Conservation (phyloP, 1,284 basidiomycete genomes). For the Sphaerobolus stellatus region DNA sequence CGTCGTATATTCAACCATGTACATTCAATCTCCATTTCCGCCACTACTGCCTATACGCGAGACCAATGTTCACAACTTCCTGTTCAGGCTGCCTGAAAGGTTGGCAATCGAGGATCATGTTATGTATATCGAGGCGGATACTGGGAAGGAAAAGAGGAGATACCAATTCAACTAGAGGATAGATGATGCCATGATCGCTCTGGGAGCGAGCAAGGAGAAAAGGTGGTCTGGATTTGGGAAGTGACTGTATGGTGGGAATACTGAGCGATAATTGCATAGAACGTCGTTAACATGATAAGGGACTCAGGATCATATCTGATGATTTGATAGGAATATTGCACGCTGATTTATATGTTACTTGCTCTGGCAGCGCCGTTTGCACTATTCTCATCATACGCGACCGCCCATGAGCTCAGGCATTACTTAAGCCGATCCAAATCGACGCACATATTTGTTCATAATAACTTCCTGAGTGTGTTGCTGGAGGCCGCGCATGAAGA, state of each 20-base stretch:
- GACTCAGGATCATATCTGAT: background rate
- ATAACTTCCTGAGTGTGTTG: constrained; percentile 48
- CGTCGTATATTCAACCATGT: no score
- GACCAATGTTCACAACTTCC: no score
- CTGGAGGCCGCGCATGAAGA: constrained; percentile 49
- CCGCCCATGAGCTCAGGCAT: constrained; percentile 64
- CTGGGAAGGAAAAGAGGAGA: constrained; percentile 46
- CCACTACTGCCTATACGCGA: no score
- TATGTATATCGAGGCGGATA: constrained; percentile 56
- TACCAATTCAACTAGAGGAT: constrained; percentile 51
- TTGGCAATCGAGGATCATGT: no score
- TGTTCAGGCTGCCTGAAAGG: no score
- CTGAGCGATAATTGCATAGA: constrained; percentile 69
- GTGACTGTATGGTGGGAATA: constrained; percentile 57
- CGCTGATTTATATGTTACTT: constrained; percentile 56
- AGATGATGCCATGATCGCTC: constrained; percentile 54
- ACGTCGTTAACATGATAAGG: no score
- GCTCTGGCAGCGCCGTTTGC: constrained; percentile 59
- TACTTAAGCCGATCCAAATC: constrained; percentile 51
- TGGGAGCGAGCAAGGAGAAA: constrained; percentile 43
- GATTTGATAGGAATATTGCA: constrained; percentile 55
- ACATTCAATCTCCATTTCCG: no score
- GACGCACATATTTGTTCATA: constrained; percentile 63
- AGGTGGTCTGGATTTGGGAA: constrained; percentile 56
- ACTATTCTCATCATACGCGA: constrained; percentile 64